These are phyloP conservation scores for Agaricus blazei DNA, from an alignment of 768 basidiomycete species.

Conservation along the genomic window DNA sequence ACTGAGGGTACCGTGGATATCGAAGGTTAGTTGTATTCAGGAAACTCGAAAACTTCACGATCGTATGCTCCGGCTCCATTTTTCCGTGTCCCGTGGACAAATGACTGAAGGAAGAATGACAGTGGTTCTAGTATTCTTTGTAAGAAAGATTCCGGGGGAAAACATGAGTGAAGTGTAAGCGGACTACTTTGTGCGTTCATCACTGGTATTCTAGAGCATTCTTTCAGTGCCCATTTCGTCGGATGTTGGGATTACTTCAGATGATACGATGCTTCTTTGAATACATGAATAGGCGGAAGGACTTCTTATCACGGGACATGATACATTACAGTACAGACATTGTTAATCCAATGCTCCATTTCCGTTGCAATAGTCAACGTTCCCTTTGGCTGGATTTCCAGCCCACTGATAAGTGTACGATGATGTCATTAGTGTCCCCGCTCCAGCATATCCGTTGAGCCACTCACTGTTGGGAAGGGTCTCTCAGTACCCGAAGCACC, in stretches of 20 bases:
- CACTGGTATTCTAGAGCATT: no score
- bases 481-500: conserved; percentile 46
- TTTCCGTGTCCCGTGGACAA: no score
- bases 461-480: conserved; percentile 43
- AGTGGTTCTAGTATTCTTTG: no score
- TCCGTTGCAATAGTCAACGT: conserved; percentile 57
- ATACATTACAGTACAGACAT: neutral
- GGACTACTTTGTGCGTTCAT: no score
- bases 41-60: no score
- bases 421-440: neutral
- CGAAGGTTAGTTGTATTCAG: neutral
- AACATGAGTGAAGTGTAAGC: no score
- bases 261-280: no score
- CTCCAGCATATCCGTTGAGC: neutral
- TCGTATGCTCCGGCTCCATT: no score
- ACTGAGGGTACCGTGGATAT: neutral
- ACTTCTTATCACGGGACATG: neutral
- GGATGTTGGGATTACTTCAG: no score
- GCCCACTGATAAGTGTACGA: conserved; percentile 34
- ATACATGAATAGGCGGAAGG: neutral
- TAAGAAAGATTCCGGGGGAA: no score
- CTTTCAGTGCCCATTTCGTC: no score
- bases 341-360: conserved; percentile 44
- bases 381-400: conserved; percentile 47
- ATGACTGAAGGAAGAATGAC: no score